Evolutionary conservation across 805 yeast species (phyloP).

Genomic region (Barnettozyma botsteinii): DNA sequence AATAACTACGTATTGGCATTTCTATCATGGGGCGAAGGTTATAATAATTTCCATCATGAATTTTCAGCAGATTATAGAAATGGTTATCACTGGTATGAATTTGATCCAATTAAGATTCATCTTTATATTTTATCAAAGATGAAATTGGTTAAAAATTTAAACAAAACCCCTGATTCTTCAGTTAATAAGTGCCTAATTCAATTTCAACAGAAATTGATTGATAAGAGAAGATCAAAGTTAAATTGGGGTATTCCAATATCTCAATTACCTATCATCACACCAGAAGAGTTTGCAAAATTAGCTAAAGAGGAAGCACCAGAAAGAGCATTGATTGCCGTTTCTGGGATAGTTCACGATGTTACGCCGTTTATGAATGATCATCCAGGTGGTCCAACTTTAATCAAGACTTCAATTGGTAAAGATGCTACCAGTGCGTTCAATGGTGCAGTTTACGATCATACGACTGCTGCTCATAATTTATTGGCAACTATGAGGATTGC

Average conservation of each 20-base stretch:
- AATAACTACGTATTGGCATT: constrained; percentile 56
- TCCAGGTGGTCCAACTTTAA: constrained; percentile 86
- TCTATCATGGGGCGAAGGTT: constrained; percentile 85
- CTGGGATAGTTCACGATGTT: constrained; percentile 90
- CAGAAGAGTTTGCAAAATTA: constrained; percentile 41
- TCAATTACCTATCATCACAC: constrained; percentile 64
- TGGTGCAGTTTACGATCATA: constrained; percentile 91
- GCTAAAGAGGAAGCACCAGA: constrained; percentile 40
- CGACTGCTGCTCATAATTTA: constrained; percentile 88
- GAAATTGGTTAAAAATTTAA: constrained; percentile 54
- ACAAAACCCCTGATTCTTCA: constrained; percentile 39
- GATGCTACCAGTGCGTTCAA: constrained; percentile 93
- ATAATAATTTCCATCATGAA: constrained; percentile 92
- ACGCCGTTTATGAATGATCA: constrained; percentile 88
- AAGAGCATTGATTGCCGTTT: constrained; percentile 70
- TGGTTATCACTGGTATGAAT: constrained; percentile 63
- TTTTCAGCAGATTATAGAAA: constrained; percentile 87
- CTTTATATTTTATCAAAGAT: constrained; percentile 41
- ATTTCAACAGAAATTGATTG: constrained; percentile 78
- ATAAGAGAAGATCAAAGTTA: constrained; percentile 66
- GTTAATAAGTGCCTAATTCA: constrained; percentile 68
- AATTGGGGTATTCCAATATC: constrained; percentile 96
- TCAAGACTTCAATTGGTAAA: constrained; percentile 78
- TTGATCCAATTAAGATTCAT: constrained; percentile 84
- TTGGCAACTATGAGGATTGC: constrained; percentile 93